phyloP scores from a whole-genome alignment of 768 basidiomycete species.

The Gymnopilus dilepis region DNA sequence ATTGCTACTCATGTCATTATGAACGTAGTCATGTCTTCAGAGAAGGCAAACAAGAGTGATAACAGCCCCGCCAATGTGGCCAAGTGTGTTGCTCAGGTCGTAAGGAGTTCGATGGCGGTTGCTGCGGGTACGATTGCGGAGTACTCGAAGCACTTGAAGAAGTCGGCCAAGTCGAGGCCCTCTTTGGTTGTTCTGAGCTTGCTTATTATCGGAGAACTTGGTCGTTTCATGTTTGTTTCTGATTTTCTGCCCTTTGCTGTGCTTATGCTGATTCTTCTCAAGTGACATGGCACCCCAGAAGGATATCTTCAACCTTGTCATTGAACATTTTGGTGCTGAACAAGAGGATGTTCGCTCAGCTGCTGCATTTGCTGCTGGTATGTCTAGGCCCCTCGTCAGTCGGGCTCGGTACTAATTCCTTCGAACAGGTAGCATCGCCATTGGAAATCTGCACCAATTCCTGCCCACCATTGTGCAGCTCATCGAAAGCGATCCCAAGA shows the following conservation, averaged over 20 bases:
- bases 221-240: slow-evolving; percentile 79
- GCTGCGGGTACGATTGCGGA: slow-evolving; percentile 86
- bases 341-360: slow-evolving; percentile 89
- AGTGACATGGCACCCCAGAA: slow-evolving; percentile 88
- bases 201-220: slow-evolving; percentile 90
- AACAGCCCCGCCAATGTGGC: slow-evolving; percentile 75
- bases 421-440: slow-evolving; percentile 89
- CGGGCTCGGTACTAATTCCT: background rate
- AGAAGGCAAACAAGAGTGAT: slow-evolving; percentile 66
- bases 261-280: slow-evolving; percentile 5
- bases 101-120: slow-evolving; percentile 68
- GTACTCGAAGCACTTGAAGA: slow-evolving; percentile 81
- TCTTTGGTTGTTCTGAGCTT: slow-evolving; percentile 81
- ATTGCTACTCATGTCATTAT: slow-evolving; percentile 85
- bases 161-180: slow-evolving; percentile 65
- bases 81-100: slow-evolving; percentile 84
- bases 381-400: slow-evolving; percentile 22
- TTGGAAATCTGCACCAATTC: slow-evolving; percentile 89
- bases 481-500: slow-evolving; percentile 75
- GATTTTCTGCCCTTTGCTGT: slow-evolving; percentile 8
- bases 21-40: slow-evolving; percentile 66
- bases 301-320: slow-evolving; percentile 76
- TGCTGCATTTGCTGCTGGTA: slow-evolving; percentile 93
- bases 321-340: slow-evolving; percentile 76
- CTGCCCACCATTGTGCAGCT: slow-evolving; percentile 84